Evolutionary conservation across 2,329 filamentous ascomycete species (phyloP), one percentile per base, ranked within the genome.

Genomic region (Scedosporium boydii): DNA sequence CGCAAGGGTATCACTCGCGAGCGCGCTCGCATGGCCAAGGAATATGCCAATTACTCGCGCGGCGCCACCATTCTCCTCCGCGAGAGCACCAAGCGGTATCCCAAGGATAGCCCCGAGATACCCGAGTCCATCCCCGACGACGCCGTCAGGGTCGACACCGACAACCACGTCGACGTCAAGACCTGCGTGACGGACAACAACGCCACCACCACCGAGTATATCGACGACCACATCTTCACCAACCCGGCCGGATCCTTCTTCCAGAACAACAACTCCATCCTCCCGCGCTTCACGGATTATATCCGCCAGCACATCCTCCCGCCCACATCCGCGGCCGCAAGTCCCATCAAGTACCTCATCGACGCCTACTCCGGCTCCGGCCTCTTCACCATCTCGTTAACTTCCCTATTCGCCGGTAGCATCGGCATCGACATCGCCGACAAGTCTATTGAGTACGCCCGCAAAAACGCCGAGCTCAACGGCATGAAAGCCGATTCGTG

Each of bases 191-290:
- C 93, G 3, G 87, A 97, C 76, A 85, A 86, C 73, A 96, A 93
- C 67, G 88, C 84, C 66, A 89, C 82, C 59, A 87, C 90, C 3
- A 93, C 89, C 34, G 95, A 99, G 75, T 97, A 96, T 76, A 84
- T 99, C 65, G 91, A 88, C 70, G 78, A 86, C 73, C 95, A 89
- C 78, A 80, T 87, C 70, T 96, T 99, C 77, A 87, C 87, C 73
- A 98, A 96, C 77, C 91, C 90, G 2, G 95, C 95, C 10, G 93
- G 93, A 64, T 87, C 91, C 60, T 99, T 99, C 79, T 99, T 99
- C 84, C 95, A 99, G 73, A 99, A 99, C 82, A 99, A 99, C 83
- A 98, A 98, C 80, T 96, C 92, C 62, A 98, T 99, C 75, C 87
- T 99, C 26, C 86, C 90, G 34, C 77, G 80, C 16, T 96, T 98